Conservation (phyloP, 306 rosid genomes). For the Glycine latifolia region DNA sequence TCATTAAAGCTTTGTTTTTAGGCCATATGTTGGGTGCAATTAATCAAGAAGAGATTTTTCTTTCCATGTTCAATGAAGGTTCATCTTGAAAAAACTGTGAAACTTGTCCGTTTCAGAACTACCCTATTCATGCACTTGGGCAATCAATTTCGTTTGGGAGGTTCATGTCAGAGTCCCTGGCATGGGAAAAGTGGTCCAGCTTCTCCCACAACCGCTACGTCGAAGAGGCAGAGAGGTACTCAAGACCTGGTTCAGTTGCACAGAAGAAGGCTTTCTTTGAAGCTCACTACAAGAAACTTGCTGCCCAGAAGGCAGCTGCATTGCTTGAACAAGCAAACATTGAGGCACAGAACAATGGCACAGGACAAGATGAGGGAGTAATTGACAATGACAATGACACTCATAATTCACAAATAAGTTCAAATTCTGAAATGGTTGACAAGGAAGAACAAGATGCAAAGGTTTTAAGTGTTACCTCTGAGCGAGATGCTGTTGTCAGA, state of each 20-base stretch:
- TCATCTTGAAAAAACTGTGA: slow-evolving; percentile 50
- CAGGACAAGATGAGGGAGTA: slow-evolving; percentile 15
- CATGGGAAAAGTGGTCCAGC: slow-evolving; percentile 94
- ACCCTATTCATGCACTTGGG: slow-evolving; percentile 76
- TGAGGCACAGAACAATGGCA: slow-evolving; percentile 46
- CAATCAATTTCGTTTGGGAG: slow-evolving; percentile 93
- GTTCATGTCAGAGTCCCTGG: slow-evolving; percentile 78
- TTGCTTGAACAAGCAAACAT: slow-evolving; percentile 75
- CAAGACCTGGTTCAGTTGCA: slow-evolving; percentile 92
- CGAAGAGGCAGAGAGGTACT: slow-evolving; percentile 88
- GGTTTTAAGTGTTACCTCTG: slow-evolving; percentile 13
- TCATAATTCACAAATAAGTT: slow-evolving; percentile 30
- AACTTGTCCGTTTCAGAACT: slow-evolving; percentile 68
- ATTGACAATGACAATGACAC: neutral
- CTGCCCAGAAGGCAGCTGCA: slow-evolving; percentile 79
- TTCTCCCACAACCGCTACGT: slow-evolving; percentile 90
- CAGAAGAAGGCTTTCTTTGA: slow-evolving; percentile 99
- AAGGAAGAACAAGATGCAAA: slow-evolving; percentile 50
- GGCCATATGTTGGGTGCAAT: slow-evolving; percentile 31
- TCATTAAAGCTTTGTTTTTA: neutral
- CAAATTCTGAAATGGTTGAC: slow-evolving; percentile 43
- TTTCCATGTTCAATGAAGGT: slow-evolving; percentile 41
- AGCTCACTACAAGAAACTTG: slow-evolving; percentile 94
- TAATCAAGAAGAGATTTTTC: neutral
- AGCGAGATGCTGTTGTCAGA: slow-evolving; percentile 5